phyloP scores from a whole-genome alignment of 2,329 filamentous ascomycete species.

The Exophiala sp. region DNA sequence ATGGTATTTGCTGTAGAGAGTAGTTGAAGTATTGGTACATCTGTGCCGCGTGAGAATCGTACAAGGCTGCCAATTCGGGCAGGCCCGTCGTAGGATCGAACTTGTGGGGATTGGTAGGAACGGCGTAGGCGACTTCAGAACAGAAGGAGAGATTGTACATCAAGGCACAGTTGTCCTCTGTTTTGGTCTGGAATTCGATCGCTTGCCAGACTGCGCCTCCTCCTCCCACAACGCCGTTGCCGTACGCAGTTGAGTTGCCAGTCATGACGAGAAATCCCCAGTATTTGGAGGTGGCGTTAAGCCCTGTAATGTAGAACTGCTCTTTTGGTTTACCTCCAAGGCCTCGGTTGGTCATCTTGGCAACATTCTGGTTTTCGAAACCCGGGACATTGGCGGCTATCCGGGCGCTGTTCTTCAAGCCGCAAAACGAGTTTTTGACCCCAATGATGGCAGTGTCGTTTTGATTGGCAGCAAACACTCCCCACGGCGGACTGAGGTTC shows the following conservation, averaged over 20 bases:
- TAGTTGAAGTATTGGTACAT: slow-evolving; percentile 75
- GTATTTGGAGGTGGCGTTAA: slow-evolving; percentile 68
- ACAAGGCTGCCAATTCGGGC: slow-evolving; percentile 60
- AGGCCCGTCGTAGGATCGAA: slow-evolving; percentile 49
- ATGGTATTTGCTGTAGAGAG: slow-evolving; percentile 76
- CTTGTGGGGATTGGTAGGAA: slow-evolving; percentile 66
- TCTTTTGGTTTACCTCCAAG: slow-evolving; percentile 66
- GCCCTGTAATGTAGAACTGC: slow-evolving; percentile 74
- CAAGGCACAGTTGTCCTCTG: slow-evolving; percentile 75
- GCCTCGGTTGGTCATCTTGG: slow-evolving; percentile 64
- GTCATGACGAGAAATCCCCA: slow-evolving; percentile 63
- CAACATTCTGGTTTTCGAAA: slow-evolving; percentile 41
- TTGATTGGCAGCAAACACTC: slow-evolving; percentile 66
- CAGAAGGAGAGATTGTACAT: slow-evolving; percentile 87
- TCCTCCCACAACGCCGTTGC: slow-evolving; percentile 55
- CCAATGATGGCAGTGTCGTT: slow-evolving; percentile 59
- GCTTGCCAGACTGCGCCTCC: slow-evolving; percentile 69
- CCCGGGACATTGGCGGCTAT: slow-evolving; percentile 55
- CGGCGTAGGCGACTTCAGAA: slow-evolving; percentile 80
- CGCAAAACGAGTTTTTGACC: slow-evolving; percentile 74
- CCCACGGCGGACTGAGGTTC: slow-evolving; percentile 59
- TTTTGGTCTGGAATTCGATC: slow-evolving; percentile 70
- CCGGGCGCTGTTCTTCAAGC: slow-evolving; percentile 60
- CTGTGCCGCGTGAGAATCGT: slow-evolving; percentile 65
- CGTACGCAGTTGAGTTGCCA: slow-evolving; percentile 51